These are phyloP conservation scores for Isatis lusitanica DNA, from an alignment of 441 rosid genomes.

Conservation along the genomic window DNA sequence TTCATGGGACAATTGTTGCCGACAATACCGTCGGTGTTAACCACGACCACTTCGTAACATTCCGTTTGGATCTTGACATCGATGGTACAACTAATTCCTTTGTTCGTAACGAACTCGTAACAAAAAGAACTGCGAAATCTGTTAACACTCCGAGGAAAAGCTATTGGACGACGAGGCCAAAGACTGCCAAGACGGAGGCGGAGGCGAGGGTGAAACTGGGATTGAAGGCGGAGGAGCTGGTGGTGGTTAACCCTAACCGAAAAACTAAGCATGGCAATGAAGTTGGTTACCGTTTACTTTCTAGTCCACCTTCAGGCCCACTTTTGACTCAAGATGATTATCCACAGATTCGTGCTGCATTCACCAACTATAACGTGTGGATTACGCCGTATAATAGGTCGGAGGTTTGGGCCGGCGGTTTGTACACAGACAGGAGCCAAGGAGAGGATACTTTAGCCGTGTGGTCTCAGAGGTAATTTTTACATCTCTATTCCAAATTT, in stretches of 20 bases:
- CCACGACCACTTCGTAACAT: constrained; percentile 62
- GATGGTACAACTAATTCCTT: constrained; percentile 61
- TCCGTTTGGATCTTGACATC: constrained; percentile 63
- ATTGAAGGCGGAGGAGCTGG: constrained; percentile 38
- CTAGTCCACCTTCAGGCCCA: constrained; percentile 34
- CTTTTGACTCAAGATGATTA: constrained; percentile 48
- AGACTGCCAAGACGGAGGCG: constrained; percentile 57
- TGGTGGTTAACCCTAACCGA: constrained; percentile 53
- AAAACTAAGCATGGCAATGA: constrained; percentile 54
- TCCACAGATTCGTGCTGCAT: constrained; percentile 52
- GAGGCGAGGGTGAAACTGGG: constrained; percentile 50
- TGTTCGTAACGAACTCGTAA: constrained; percentile 45
- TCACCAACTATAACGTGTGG: constrained; percentile 62
- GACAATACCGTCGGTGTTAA: constrained; percentile 50
- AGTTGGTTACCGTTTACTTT: constrained; percentile 55
- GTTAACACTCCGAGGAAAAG: constrained; percentile 53
- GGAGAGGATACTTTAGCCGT: constrained; percentile 51
- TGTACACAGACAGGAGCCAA: constrained; percentile 47
- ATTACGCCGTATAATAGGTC: constrained; percentile 60
- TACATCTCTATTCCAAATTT: neutral
- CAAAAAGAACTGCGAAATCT: constrained; percentile 10
- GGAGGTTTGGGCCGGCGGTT: constrained; percentile 62
- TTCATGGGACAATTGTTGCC: constrained; percentile 52
- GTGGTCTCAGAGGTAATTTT: constrained; percentile 46
- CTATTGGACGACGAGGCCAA: constrained; percentile 52